These are phyloP conservation scores for Debaryomycetaceae sp. DNA, from an alignment of 1,139 yeast species.

Conservation along the genomic window DNA sequence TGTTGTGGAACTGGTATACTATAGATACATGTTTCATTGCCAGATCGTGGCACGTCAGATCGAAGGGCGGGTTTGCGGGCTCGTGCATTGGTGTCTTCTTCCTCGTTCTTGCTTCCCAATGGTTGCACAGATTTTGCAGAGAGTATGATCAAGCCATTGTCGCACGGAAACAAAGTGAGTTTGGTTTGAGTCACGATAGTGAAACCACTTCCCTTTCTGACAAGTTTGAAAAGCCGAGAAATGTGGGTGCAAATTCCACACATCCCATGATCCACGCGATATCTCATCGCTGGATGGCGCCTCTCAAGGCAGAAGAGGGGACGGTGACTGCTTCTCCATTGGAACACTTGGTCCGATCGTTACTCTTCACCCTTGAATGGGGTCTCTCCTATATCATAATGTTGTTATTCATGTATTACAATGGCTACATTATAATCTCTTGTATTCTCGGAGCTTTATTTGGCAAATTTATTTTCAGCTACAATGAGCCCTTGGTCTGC, in stretches of 20 bases:
- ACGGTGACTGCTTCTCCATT: conserved; percentile 31
- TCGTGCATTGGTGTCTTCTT: conserved; percentile 64
- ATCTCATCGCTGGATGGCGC: conserved; percentile 41
- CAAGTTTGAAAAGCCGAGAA: background rate
- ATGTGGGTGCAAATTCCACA: background rate
- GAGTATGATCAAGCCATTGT: conserved; percentile 42
- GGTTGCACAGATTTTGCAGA: conserved; percentile 53
- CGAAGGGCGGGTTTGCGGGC: conserved; percentile 64
- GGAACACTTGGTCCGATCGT: conserved; percentile 49
- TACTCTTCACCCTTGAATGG: conserved; percentile 55
- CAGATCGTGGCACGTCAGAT: conserved; percentile 60
- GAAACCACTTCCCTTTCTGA: background rate
- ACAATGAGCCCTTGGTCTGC: conserved; percentile 21
- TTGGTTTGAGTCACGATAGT: background rate
- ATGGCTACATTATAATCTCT: conserved; percentile 62
- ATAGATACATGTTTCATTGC: conserved; percentile 63
- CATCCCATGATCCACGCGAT: conserved; percentile 27
- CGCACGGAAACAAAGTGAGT: background rate
- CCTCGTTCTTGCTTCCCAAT: conserved; percentile 54
- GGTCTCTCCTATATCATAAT: conserved; percentile 62
- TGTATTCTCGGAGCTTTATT: conserved; percentile 61
- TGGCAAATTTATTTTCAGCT: conserved; percentile 52
- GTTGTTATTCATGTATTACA: conserved; percentile 72
- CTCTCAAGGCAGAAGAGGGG: conserved; percentile 8
- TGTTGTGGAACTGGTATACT: conserved; percentile 47